phyloP scores from a whole-genome alignment of 1,284 basidiomycete genomes.

The Apiotrichum brassicae region DNA sequence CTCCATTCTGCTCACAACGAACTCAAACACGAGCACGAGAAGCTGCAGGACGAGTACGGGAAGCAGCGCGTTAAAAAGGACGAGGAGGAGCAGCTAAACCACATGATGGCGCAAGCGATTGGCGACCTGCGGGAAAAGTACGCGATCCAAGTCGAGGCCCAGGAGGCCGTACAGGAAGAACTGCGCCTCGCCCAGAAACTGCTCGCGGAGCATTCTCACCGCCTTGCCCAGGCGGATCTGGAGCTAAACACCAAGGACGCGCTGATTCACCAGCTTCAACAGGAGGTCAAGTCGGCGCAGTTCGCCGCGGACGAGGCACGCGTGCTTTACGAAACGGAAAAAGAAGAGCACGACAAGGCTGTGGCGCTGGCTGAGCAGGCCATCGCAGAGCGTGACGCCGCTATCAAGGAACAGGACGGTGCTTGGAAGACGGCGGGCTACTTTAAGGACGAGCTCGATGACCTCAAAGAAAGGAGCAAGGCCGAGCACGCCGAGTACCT shows the following conservation, averaged over 20 bases:
- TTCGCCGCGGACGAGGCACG: not conserved
- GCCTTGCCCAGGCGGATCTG: not conserved
- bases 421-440: slow-evolving; percentile 1
- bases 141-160: not conserved
- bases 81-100: too few relatives aligned
- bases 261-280: not conserved
- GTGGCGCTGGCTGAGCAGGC: too few relatives aligned
- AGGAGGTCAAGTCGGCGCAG: not conserved
- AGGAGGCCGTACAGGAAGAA: not conserved
- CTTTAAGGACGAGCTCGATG: slow-evolving; percentile 3
- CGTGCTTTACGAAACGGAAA: not conserved
- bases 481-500: not conserved
- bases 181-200: not conserved
- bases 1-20: not conserved
- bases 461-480: not conserved
- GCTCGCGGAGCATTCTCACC: not conserved
- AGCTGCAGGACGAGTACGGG: not conserved
- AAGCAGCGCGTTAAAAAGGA: too few relatives aligned
- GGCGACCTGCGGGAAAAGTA: not conserved
- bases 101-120: not conserved
- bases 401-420: not conserved
- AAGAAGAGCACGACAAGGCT: not conserved
- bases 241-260: slow-evolving; percentile 1
- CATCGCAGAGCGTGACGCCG: not conserved
- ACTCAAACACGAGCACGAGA: not conserved